Percentiles rank a stretch among this genome's conserved stretches.
Evolutionary conservation across 2,329 filamentous ascomycete species (phyloP).

Genomic region (Ascosphaera pollenicola): DNA sequence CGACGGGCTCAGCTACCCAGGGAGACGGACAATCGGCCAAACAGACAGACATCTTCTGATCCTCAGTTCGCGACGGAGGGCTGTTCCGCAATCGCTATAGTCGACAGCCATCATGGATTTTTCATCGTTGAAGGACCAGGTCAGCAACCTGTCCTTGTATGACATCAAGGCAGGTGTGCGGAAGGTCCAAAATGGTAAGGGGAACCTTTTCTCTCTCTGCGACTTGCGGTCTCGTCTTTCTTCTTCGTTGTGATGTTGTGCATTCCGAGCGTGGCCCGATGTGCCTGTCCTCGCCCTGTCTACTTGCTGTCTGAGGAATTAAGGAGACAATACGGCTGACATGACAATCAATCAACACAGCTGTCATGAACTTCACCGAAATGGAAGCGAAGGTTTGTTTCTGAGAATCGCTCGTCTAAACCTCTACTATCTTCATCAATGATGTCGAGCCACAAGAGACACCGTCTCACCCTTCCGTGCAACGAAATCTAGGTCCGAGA

Average conservation of each 20-base stretch:
- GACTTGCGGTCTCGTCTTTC: background rate
- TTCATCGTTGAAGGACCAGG: slow-evolving; percentile 61
- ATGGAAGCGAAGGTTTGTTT: slow-evolving; percentile 47
- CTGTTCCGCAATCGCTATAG: too few relatives aligned
- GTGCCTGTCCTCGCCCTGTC: too few relatives aligned
- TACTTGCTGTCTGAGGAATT: background rate
- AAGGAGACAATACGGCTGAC: slow-evolving; percentile 2
- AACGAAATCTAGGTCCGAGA: slow-evolving; percentile 97
- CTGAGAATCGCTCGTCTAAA: slow-evolving; percentile 4
- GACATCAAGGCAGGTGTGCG: slow-evolving; percentile 87
- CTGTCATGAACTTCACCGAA: slow-evolving; percentile 95
- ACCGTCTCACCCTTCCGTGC: too few relatives aligned
- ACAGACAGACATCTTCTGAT: too few relatives aligned
- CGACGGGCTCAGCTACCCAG: too few relatives aligned
- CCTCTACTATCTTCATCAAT: background rate
- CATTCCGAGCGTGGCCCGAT: background rate
- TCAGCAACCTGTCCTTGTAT: slow-evolving; percentile 82
- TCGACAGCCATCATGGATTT: slow-evolving; percentile 59
- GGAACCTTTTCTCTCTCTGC: slow-evolving; percentile 1
- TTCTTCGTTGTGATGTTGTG: background rate
- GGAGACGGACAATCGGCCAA: too few relatives aligned
- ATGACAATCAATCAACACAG: slow-evolving; percentile 26
- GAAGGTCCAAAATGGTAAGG: slow-evolving; percentile 86
- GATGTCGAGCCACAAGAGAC: slow-evolving; percentile 7
- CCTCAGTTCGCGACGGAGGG: too few relatives aligned